Evolutionary conservation across 2,329 filamentous ascomycete genomes (phyloP).

Genomic region (Penicillium crustosum): DNA sequence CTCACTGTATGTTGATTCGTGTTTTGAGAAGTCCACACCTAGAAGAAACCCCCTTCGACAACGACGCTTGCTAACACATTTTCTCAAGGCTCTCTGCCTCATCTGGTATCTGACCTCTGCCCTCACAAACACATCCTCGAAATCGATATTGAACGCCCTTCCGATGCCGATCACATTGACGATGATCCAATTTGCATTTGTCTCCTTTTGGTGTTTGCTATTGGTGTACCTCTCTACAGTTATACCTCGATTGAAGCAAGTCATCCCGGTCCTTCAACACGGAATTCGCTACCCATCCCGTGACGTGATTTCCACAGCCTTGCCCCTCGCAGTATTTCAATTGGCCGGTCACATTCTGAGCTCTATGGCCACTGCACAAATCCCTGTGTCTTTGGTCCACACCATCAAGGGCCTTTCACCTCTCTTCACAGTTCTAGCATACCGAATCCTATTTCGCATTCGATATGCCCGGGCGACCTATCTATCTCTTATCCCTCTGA

Average conservation of each 20-base stretch:
- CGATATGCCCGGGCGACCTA: constrained; percentile 86
- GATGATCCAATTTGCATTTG: constrained; percentile 88
- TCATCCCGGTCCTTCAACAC: constrained; percentile 76
- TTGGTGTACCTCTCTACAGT: constrained; percentile 72
- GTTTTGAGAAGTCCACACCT: neutral
- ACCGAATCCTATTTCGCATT: constrained; percentile 84
- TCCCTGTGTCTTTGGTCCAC: constrained; percentile 94
- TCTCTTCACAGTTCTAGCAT: constrained; percentile 90
- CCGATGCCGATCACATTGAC: constrained; percentile 89
- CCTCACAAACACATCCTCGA: constrained; percentile 95
- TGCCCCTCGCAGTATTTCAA: constrained; percentile 91
- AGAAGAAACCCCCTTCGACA: constrained; percentile 50
- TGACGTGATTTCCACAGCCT: constrained; percentile 79
- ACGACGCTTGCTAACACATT: constrained; percentile 69
- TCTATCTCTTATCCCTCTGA: constrained; percentile 84
- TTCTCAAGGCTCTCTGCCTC: constrained; percentile 71
- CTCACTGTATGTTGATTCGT: constrained; percentile 66
- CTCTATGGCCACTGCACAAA: constrained; percentile 89
- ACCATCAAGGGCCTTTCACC: constrained; percentile 98
- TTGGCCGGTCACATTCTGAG: constrained; percentile 91
- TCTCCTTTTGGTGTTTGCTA: constrained; percentile 81
- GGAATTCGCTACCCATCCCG: constrained; percentile 77
- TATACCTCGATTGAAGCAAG: constrained; percentile 68
- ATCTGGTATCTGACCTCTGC: constrained; percentile 96
- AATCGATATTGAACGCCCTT: constrained; percentile 90